Conservation (phyloP, 768 basidiomycete species). For the Sistotremastrum suecicum region DNA sequence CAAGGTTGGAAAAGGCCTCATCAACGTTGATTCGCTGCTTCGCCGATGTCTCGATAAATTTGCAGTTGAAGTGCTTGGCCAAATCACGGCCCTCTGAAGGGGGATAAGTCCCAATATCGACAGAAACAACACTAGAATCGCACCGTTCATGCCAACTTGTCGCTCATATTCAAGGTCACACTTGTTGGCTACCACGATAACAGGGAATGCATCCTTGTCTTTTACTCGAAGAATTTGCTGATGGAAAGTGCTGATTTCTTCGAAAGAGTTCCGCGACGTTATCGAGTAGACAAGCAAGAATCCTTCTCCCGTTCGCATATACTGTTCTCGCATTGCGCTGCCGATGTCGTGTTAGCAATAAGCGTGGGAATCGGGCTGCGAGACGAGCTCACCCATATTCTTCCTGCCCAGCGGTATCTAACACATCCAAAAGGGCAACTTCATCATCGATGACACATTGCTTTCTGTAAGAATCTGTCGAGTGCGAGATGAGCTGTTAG, state of each 20-base stretch:
- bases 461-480: constrained; percentile 85
- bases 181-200: constrained; percentile 97
- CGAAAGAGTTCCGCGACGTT: constrained; percentile 94
- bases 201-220: constrained; percentile 90
- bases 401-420: constrained; percentile 96
- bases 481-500: not conserved
- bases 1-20: constrained; percentile 86
- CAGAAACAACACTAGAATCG: constrained; percentile 6
- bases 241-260: constrained; percentile 92
- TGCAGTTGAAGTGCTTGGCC: constrained; percentile 87
- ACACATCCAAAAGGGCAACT: constrained; percentile 90
- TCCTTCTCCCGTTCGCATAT: constrained; percentile 97
- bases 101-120: not conserved
- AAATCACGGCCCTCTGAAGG: constrained; percentile 86
- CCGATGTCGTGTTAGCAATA: constrained; percentile 4
- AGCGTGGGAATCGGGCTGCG: not conserved
- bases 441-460: constrained; percentile 98
- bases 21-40: constrained; percentile 96
- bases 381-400: constrained; percentile 70
- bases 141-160: constrained; percentile 91
- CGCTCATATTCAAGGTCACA: constrained; percentile 92
- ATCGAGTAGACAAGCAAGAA: constrained; percentile 97
- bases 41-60: constrained; percentile 92
- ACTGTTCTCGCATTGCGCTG: constrained; percentile 97
- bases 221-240: constrained; percentile 95